A percentile compares a stretch with the other conserved stretches of the same genome.
phyloP scores from a whole-genome alignment of 352 stramenopile genomes.

The Hyaloperonospora brassicae region DNA sequence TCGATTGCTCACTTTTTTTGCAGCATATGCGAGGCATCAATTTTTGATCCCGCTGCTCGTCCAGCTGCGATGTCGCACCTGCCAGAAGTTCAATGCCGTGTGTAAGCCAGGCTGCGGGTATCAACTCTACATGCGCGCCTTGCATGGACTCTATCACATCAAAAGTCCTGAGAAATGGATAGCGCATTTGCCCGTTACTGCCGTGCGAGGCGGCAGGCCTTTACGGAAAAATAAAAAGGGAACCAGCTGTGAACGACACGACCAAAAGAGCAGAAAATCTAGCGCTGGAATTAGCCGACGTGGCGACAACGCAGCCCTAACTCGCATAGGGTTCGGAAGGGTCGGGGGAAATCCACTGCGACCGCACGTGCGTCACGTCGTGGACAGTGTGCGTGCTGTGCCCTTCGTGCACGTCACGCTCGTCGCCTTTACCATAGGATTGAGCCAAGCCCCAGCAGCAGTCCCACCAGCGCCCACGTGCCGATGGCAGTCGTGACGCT shows the following conservation, averaged over 20 bases:
- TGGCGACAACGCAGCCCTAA: conserved; percentile 13
- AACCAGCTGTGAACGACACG: conserved; percentile 10
- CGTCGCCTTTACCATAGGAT: conserved; percentile 22
- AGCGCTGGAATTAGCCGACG: conserved; percentile 22
- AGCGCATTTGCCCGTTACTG: too few relatives aligned
- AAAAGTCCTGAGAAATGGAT: too few relatives aligned
- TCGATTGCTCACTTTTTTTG: too few relatives aligned
- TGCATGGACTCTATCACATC: too few relatives aligned
- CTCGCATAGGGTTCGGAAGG: background rate
- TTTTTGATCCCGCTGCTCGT: too few relatives aligned
- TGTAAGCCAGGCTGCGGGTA: too few relatives aligned
- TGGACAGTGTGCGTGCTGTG: conserved; percentile 15
- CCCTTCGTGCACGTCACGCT: too few relatives aligned
- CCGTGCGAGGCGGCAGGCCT: too few relatives aligned
- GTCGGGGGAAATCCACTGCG: conserved; percentile 22
- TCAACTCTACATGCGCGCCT: too few relatives aligned
- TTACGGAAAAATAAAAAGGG: conserved; percentile 3
- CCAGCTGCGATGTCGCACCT: too few relatives aligned
- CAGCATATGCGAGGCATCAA: too few relatives aligned
- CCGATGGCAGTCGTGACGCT: conserved; percentile 4
- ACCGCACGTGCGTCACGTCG: conserved; percentile 19
- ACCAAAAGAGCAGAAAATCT: conserved; percentile 20
- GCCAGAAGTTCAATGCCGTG: too few relatives aligned
- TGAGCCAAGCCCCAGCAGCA: conserved; percentile 12
- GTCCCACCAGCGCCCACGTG: conserved; percentile 5